Percentiles rank a stretch among this genome's conserved stretches.
phyloP scores from a whole-genome alignment of 1,284 basidiomycete species.

The Cryptococcus amylolentus region DNA sequence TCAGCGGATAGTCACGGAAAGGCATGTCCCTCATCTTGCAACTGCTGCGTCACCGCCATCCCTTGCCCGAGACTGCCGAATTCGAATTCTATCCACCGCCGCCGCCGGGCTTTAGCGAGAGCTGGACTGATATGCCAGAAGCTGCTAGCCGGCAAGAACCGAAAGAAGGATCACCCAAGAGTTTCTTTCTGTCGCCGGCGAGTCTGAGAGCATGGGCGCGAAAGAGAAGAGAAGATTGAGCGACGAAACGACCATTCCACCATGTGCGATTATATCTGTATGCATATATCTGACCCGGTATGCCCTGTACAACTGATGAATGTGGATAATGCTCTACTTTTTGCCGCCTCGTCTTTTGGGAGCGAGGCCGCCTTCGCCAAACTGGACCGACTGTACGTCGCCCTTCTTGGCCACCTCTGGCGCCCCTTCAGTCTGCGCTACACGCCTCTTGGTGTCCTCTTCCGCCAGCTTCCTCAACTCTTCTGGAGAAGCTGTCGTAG shows the following conservation, averaged over 20 bases:
- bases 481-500: conserved; percentile 19
- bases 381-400: neutral
- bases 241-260: no score
- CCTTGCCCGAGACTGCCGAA: conserved; percentile 34
- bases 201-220: conserved; percentile 18
- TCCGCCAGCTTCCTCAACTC: conserved; percentile 38
- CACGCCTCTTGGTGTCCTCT: conserved; percentile 42
- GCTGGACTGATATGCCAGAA: conserved; percentile 20
- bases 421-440: conserved; percentile 28
- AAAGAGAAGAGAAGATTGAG: conserved; percentile 1
- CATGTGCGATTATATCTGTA: no score
- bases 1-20: conserved; percentile 36
- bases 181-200: conserved; percentile 8
- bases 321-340: neutral
- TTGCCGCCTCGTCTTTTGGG: conserved; percentile 6
- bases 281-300: no score
- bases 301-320: no score
- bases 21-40: conserved; percentile 49
- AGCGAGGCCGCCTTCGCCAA: conserved; percentile 1
- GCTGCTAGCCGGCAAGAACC: conserved; percentile 3
- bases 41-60: conserved; percentile 31
- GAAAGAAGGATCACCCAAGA: conserved; percentile 15
- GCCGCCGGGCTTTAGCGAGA: conserved; percentile 26
- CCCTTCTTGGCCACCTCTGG: conserved; percentile 1
- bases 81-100: conserved; percentile 36